Evolutionary conservation across 2,329 filamentous ascomycete species (phyloP), one percentile per base, ranked within the genome.

Genomic region (Chalaropsis ovoidea): DNA sequence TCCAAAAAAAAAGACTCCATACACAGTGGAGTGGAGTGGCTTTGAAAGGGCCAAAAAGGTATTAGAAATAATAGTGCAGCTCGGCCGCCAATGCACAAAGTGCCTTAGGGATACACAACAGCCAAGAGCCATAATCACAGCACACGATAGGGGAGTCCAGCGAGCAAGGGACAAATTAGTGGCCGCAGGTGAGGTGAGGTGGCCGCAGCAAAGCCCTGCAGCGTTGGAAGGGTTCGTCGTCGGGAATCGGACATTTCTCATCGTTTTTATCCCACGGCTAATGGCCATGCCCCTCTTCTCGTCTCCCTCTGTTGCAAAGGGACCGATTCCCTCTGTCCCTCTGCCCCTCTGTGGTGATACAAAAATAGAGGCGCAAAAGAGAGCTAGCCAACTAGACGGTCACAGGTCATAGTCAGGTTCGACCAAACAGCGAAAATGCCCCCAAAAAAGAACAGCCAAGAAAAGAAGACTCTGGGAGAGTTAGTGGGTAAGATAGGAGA

Each of bases 101-200:
- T 49, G 45, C 45, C 45, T 13, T 49, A 49, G 45, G 45, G 45
- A 49, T 49, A 49, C 47, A 49, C 47, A 22, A 49, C 47, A 49
- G 47, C 47, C 4, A 11, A 22, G 47, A 22, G 47, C 31, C 31
- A 49, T 22, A 13, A 49, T 13, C 8, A 49, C 22, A 49, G 47
- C n/a, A 49, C n/a, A 49, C 19, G 19, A 10, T 49, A 8, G 22
- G 47, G n/a, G 31, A 31, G 31, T 6, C 3, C 31, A 31, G 19
- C 19, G 47, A 15, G 47, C 19, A 49, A 22, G 47, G 47, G 47
- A 13, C 5, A 10, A 49, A 49, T 31, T 31, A 31, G 31, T 31
- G 31, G 31, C 31, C 31, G 3, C 31, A 31, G 3, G 31, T n/a
- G n/a, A n/a, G n/a, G n/a, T n/a, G n/a, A n/a, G n/a, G 31, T 31